These are phyloP conservation scores for Pascua guehoae DNA, from an alignment of 1,284 basidiomycete species.

Conservation along the genomic window DNA sequence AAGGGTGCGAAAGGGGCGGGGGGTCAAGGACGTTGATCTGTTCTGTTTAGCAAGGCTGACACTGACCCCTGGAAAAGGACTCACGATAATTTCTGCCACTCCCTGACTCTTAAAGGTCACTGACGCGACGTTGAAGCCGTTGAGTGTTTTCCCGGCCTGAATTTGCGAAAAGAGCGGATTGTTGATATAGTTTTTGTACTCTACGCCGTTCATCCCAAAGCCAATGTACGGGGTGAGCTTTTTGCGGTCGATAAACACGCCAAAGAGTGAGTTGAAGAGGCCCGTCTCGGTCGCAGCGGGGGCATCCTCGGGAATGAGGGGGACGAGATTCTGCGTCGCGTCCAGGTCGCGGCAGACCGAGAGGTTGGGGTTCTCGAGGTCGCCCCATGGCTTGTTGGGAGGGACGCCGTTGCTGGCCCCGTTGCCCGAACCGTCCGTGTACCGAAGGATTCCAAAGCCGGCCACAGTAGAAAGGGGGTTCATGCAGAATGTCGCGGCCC, in stretches of 20 bases:
- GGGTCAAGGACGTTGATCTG: constrained; percentile 43
- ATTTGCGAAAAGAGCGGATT: constrained; percentile 36
- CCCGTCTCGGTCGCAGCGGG: constrained; percentile 13
- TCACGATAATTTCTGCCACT: constrained; percentile 26
- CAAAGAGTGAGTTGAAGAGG: constrained; percentile 25
- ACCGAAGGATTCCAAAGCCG: constrained; percentile 4
- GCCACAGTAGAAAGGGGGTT: background rate
- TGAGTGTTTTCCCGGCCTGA: constrained; percentile 8
- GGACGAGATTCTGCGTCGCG: constrained; percentile 18
- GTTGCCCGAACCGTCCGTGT: background rate
- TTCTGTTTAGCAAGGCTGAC: background rate
- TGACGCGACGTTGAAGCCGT: constrained; percentile 17
- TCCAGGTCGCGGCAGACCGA: constrained; percentile 26
- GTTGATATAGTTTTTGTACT: constrained; percentile 34
- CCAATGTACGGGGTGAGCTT: constrained; percentile 19
- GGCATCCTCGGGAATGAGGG: constrained; percentile 25
- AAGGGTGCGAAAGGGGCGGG: constrained; percentile 38
- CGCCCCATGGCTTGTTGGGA: background rate
- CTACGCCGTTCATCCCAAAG: constrained; percentile 31
- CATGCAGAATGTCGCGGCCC: constrained; percentile 18
- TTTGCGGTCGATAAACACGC: constrained; percentile 20
- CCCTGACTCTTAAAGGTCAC: constrained; percentile 27
- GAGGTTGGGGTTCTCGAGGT: background rate
- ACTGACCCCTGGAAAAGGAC: background rate
- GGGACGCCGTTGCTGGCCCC: background rate